phyloP scores from a whole-genome alignment of 2,329 filamentous ascomycete species.

The Trichothecium roseum region DNA sequence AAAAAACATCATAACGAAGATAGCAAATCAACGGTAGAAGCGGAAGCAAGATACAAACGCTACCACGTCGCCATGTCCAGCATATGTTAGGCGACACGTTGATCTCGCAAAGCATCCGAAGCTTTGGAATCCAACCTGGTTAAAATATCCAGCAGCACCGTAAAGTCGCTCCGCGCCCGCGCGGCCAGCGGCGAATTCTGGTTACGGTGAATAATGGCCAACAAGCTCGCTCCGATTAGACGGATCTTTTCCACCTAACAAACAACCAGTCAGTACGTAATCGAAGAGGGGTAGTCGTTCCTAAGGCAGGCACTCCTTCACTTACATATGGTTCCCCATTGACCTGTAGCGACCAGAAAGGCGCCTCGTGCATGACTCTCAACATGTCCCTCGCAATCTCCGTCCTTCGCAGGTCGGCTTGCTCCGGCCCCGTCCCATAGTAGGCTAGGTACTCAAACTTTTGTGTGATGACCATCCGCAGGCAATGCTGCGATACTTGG shows the following conservation, averaged over 20 bases:
- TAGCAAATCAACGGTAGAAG: no score
- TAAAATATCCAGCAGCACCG: slow-evolving; percentile 27
- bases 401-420: slow-evolving; percentile 24
- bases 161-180: slow-evolving; percentile 26
- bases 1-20: no score
- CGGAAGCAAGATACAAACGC: no score
- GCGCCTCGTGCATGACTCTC: slow-evolving; percentile 25
- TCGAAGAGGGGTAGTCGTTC: no score
- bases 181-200: slow-evolving; percentile 22
- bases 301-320: no score
- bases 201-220: slow-evolving; percentile 27
- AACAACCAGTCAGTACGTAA: background rate
- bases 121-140: slow-evolving; percentile 30
- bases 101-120: slow-evolving; percentile 22
- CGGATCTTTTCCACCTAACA: slow-evolving; percentile 28
- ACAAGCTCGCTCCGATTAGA: slow-evolving; percentile 23
- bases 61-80: no score
- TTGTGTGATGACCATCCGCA: slow-evolving; percentile 28
- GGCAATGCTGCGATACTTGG: slow-evolving; percentile 27
- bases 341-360: slow-evolving; percentile 28
- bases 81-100: no score
- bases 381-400: slow-evolving; percentile 33
- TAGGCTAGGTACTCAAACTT: slow-evolving; percentile 22
- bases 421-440: slow-evolving; percentile 17
- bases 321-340: slow-evolving; percentile 29